A percentile compares a stretch with the other conserved stretches of the same genome.
Evolutionary conservation across 805 yeast species (phyloP).

Genomic region (Lachancea meyersii): DNA sequence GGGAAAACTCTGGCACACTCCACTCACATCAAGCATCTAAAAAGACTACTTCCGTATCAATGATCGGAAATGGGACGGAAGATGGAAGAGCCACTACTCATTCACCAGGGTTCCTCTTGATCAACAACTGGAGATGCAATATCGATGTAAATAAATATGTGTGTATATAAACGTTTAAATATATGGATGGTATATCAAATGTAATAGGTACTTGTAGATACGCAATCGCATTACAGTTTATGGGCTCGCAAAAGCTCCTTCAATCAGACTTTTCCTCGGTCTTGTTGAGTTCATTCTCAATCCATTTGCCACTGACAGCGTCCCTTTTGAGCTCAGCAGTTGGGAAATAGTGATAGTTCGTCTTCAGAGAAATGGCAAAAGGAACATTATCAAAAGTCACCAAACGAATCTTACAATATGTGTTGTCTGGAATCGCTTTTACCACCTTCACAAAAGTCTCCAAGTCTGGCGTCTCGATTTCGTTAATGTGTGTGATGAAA

Average conservation of each 20-base stretch:
- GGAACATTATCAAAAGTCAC: conserved; percentile 86
- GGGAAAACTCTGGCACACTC: conserved; percentile 52
- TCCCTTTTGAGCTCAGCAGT: conserved; percentile 56
- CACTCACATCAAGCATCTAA: conserved; percentile 53
- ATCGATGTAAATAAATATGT: not conserved
- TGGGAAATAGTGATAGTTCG: conserved; percentile 85
- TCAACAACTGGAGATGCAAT: not conserved
- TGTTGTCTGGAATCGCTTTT: conserved; percentile 65
- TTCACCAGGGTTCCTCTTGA: too few relatives aligned
- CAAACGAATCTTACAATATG: conserved; percentile 73
- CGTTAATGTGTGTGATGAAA: conserved; percentile 87
- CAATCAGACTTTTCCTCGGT: conserved; percentile 24
- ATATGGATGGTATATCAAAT: conserved; percentile 3
- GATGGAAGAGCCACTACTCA: too few relatives aligned
- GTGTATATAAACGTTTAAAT: not conserved
- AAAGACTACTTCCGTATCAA: conserved; percentile 46
- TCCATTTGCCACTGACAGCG: conserved; percentile 44
- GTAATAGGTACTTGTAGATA: conserved; percentile 3
- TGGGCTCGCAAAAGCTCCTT: not conserved
- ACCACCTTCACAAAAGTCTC: conserved; percentile 62
- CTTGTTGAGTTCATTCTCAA: conserved; percentile 43
- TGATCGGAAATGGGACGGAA: conserved; percentile 4
- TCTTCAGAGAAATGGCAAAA: conserved; percentile 75
- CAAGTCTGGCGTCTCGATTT: conserved; percentile 60
- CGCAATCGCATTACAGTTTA: not conserved